These are phyloP conservation scores for Paramecium pentaurelia DNA, from an alignment of 73 alveolate genomes.

Conservation along the genomic window DNA sequence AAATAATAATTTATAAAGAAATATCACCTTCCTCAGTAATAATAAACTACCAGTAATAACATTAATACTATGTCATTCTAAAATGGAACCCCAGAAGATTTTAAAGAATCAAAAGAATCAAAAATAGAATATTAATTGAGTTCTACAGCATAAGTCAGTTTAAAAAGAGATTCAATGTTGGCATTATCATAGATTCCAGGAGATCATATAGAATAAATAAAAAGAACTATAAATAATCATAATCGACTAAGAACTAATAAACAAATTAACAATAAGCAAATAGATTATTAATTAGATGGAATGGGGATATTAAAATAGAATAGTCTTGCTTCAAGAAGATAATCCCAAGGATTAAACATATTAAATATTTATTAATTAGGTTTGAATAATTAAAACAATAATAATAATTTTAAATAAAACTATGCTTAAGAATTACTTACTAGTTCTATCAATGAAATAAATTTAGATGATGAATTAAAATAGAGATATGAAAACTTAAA, in stretches of 20 bases:
- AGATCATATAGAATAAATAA: background rate
- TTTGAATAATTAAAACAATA: background rate
- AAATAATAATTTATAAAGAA: background rate
- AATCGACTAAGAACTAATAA: background rate
- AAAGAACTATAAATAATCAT: background rate
- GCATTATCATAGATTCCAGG: background rate
- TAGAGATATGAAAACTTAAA: background rate
- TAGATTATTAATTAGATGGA: background rate
- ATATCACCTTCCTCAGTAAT: background rate
- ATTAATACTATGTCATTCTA: background rate
- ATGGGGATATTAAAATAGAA: background rate
- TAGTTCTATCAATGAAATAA: background rate
- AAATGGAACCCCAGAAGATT: background rate
- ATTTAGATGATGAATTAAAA: background rate
- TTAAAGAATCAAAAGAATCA: background rate
- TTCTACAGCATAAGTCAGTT: background rate
- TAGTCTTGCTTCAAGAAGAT: background rate
- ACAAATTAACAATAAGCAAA: background rate
- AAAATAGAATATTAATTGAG: background rate
- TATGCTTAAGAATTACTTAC: background rate
- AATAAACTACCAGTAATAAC: background rate
- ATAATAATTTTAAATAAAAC: background rate
- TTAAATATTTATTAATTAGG: background rate
- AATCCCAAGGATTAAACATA: background rate
- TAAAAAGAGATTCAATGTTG: background rate